phyloP scores from a whole-genome alignment of 1,284 basidiomycete genomes.

The Bjerkandera adusta region DNA sequence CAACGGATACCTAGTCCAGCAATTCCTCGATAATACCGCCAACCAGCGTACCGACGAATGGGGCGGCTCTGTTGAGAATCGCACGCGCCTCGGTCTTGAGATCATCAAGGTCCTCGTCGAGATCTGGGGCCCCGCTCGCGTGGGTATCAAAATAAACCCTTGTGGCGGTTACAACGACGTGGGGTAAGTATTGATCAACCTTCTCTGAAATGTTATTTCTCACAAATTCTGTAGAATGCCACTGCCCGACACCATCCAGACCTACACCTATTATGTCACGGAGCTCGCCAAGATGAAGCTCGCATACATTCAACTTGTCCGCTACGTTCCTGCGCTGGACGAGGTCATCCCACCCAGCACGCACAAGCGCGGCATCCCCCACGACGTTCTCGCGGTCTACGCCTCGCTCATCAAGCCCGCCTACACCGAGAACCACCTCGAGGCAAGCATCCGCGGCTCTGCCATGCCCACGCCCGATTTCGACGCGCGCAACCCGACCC shows the following conservation, averaged over 20 bases:
- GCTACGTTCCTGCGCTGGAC: conserved; percentile 6
- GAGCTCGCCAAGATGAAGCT: conserved; percentile 5
- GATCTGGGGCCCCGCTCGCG: conserved; percentile 13
- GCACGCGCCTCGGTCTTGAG: conserved; percentile 51
- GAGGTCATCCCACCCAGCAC: neutral
- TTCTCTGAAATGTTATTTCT: no score
- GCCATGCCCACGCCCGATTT: conserved; percentile 8
- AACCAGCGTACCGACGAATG: conserved; percentile 72
- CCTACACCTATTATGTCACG: conserved; percentile 7
- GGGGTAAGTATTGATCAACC: conserved; percentile 1
- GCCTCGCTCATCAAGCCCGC: conserved; percentile 6
- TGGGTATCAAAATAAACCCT: conserved; percentile 12
- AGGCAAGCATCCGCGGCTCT: conserved; percentile 2
- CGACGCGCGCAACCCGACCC: conserved; percentile 3
- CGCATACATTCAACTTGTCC: conserved; percentile 7
- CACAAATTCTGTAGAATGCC: no score
- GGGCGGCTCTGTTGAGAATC: conserved; percentile 70
- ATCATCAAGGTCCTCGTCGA: conserved; percentile 9
- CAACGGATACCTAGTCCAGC: conserved; percentile 36
- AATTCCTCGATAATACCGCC: conserved; percentile 53
- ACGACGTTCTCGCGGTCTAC: conserved; percentile 9
- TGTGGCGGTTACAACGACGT: conserved; percentile 12
- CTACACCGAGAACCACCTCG: neutral
- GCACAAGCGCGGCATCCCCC: conserved; percentile 5
- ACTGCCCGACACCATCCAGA: conserved; percentile 7